Base-by-base conservation (phyloP, 306 rosid species). In the Geum urbanum region DNA sequence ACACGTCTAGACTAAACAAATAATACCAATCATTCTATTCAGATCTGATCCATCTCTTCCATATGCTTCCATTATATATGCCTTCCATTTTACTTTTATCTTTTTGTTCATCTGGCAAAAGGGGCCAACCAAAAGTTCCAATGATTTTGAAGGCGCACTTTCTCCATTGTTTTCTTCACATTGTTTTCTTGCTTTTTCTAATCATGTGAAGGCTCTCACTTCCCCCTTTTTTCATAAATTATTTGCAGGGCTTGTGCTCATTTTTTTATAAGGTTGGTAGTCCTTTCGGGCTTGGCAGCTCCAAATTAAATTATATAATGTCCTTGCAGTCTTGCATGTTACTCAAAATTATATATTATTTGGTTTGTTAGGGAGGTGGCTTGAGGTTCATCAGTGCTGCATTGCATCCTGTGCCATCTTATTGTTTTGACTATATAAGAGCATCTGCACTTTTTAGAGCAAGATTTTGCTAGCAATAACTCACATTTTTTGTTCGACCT, bases 21-120 rank as follows among this genome's bases (percentile, higher is more conserved):
- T 24, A 59, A 14, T 35, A 15, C 15, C 20, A 19, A 15, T 14
- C 45, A 3, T 15, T 43, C 43, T 70, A 9, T 70, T 70, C 55
- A 35, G 66, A 70, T 70, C 74, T 56, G 45, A 41, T 44, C 47
- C 2, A 0, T 24, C 14, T 24, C 14, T 51, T 27, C 63, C 72
- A 51, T 54, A 40, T 54, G 73, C 47, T 54, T 53, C 7, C 37
- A 68, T 54, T 15, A 22, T 9, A 22, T 24, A 24, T 24, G 48
- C 51, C 83, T 72, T 55, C 69, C 53, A 69, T 37, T 71, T 55
- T 57, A 78, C 81, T 67, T 67, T 71, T 52, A 52, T 69, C 71
- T 8, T 44, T 27, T 53, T 51, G 62, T 74, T 53, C 39, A 18
- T 77, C 72, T 74, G 37, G 37, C 37, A 32, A 57, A 71, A 69